Evolutionary conservation across 2,329 filamentous ascomycete genomes (phyloP).

Genomic region (Hymenoscyphus repandus): DNA sequence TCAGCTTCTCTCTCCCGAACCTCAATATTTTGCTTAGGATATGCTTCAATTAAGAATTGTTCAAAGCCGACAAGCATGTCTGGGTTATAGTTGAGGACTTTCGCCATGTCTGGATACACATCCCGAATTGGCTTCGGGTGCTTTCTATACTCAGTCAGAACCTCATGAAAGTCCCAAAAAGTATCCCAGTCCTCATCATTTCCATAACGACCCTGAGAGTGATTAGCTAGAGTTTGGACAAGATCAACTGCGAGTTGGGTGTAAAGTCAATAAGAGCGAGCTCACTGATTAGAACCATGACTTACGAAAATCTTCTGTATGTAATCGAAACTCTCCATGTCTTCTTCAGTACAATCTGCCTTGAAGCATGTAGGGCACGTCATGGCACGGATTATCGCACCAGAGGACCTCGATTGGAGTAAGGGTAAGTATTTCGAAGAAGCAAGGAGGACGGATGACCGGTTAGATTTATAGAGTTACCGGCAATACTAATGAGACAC

Average conservation of each 20-base stretch:
- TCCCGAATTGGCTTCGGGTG: not conserved
- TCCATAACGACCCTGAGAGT: not conserved
- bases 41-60: slow-evolving; percentile 8
- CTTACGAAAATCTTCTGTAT: not conserved
- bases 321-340: not conserved
- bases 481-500: too few relatives aligned
- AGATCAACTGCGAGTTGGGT: too few relatives aligned
- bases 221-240: too few relatives aligned
- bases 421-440: too few relatives aligned
- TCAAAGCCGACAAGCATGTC: slow-evolving; percentile 4
- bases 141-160: not conserved
- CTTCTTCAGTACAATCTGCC: not conserved
- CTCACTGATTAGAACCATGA: too few relatives aligned
- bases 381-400: too few relatives aligned
- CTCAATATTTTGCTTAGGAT: not conserved
- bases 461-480: too few relatives aligned
- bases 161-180: not conserved
- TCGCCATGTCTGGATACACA: not conserved
- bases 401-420: too few relatives aligned
- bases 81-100: slow-evolving; percentile 1
- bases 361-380: not conserved
- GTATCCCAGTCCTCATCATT: not conserved
- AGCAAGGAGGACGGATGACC: too few relatives aligned
- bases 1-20: not conserved
- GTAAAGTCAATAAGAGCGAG: too few relatives aligned